Evolutionary conservation across 2,329 filamentous ascomycete genomes (phyloP), one percentile per base, ranked within the genome.

Genomic region (Emmonsiellopsis sp.): DNA sequence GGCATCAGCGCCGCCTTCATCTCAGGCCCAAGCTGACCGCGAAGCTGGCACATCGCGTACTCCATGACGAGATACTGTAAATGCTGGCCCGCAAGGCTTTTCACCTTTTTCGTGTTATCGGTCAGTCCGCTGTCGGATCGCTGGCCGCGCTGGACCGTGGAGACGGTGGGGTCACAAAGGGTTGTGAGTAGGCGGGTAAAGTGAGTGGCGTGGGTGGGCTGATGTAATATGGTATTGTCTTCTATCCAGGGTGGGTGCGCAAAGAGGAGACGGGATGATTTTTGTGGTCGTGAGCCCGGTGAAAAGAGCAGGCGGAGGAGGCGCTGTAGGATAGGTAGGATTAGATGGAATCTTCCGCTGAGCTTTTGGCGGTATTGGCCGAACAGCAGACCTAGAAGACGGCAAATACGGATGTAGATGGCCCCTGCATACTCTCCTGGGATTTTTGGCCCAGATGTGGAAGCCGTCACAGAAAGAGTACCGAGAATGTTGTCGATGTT

Each of bases 151-250:
- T 75, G 69, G 4, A 81, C 76, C 1, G 78, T 75, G 0, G 78
- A 80, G 45, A 80, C 75, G 0, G 81, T 81, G 0, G 82, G 82
- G 51, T 81, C 80, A 68, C 79, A 82, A 49, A 85, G 74, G 0
- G 79, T 76, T n/a, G 77, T 77, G 21, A 85, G 72, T 7, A 84
- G 67, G 8, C 79, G 76, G 1, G 78, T 73, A 58, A 77, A 80
- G 42, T 75, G 70, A 1, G 70, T 65, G 2, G 76, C 77, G 54
- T 78, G 77, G 14, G 70, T 66, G 13, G 69, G 60, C 8, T 66
- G 64, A 32, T 75, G 68, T 5, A 58, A 58, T 39, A 8, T 37
- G 52, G 9, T 55, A 45, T 1, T 60, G 11, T 31, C 27, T 21
- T 37, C 53, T 17, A 61, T 48, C 62, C 62, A 64, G 8, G 51